Evolutionary conservation across 306 rosid genomes (phyloP).

Genomic region (Parietaria judaica): DNA sequence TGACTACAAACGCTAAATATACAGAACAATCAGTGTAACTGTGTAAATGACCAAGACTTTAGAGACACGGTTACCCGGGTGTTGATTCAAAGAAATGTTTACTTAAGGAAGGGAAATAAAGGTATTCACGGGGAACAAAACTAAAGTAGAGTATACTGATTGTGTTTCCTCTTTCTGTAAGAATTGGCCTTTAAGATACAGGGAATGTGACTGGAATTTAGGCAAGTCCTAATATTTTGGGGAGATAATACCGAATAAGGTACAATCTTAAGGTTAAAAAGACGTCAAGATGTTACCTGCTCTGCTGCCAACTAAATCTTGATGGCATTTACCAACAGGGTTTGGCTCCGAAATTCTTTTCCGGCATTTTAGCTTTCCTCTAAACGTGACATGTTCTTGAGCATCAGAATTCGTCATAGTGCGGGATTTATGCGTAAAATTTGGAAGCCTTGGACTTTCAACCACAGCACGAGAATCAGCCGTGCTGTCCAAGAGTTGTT

Average conservation of each 20-base stretch:
- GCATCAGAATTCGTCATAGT: constrained; percentile 21
- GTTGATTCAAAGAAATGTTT: background rate
- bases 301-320: constrained; percentile 29
- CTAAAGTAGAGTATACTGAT: too few relatives aligned
- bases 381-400: constrained; percentile 22
- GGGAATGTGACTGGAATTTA: too few relatives aligned
- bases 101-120: background rate
- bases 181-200: too few relatives aligned
- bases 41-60: background rate
- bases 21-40: background rate
- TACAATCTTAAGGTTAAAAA: background rate
- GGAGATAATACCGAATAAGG: too few relatives aligned
- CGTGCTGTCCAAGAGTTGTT: constrained; percentile 43
- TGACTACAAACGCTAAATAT: background rate
- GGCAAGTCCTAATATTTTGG: background rate
- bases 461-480: constrained; percentile 61
- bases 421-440: constrained; percentile 20
- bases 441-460: constrained; percentile 32
- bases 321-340: constrained; percentile 19
- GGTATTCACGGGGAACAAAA: too few relatives aligned
- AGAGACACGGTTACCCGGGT: background rate
- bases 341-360: constrained; percentile 35
- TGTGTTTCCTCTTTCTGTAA: too few relatives aligned
- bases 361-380: constrained; percentile 21
- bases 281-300: constrained; percentile 43